These are phyloP conservation scores for Trametes sanguinea DNA, from an alignment of 768 basidiomycete genomes.

Conservation along the genomic window DNA sequence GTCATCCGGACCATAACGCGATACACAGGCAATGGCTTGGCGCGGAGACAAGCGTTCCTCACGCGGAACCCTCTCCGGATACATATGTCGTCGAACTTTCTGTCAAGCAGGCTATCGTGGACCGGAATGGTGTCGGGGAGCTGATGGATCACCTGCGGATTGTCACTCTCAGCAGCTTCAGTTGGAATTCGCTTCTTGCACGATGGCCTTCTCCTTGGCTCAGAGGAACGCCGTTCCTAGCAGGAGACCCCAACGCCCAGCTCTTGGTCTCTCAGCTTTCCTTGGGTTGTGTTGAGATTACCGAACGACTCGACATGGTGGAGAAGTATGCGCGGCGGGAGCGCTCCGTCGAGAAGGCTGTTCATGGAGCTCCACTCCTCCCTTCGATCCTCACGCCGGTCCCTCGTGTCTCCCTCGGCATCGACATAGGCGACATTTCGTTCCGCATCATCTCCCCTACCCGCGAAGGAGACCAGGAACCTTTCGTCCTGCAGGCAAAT, in stretches of 20 bases:
- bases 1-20: slow-evolving; percentile 45
- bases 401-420: slow-evolving; percentile 51
- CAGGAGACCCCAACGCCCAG: slow-evolving; percentile 60
- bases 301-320: slow-evolving; percentile 57
- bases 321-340: slow-evolving; percentile 37
- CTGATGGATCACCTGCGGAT: slow-evolving; percentile 37
- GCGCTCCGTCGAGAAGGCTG: slow-evolving; percentile 22
- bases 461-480: slow-evolving; percentile 38
- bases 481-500: slow-evolving; percentile 57
- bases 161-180: slow-evolving; percentile 42
- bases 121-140: slow-evolving; percentile 38
- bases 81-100: slow-evolving; percentile 50
- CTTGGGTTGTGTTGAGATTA: slow-evolving; percentile 45
- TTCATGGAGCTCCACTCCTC: slow-evolving; percentile 27
- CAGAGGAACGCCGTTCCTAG: slow-evolving; percentile 47
- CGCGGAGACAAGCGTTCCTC: slow-evolving; percentile 29
- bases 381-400: slow-evolving; percentile 39
- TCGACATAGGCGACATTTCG: slow-evolving; percentile 52
- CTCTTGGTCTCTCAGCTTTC: slow-evolving; percentile 45
- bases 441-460: slow-evolving; percentile 53
- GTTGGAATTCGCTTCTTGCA: slow-evolving; percentile 46
- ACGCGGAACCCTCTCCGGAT: slow-evolving; percentile 45
- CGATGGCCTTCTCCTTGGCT: slow-evolving; percentile 69
- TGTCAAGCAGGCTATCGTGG: slow-evolving; percentile 46
- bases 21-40: slow-evolving; percentile 61